Percentiles rank a stretch among this genome's conserved stretches.
Conservation (phyloP, 2,329 filamentous ascomycete species). For the Colletotrichum higginsianum region DNA sequence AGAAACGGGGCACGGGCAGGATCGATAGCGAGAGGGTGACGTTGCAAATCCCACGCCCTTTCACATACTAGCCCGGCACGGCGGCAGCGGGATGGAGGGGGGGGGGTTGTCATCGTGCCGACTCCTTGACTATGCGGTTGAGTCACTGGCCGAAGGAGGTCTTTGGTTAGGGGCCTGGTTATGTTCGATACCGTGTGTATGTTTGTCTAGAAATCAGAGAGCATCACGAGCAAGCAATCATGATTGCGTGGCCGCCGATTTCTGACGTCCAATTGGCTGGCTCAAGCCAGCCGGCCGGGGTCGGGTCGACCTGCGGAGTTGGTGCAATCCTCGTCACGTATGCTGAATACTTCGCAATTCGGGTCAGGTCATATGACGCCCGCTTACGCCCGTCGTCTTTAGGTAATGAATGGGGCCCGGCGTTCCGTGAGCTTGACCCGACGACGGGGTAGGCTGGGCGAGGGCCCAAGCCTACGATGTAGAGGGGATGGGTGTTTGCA, state of each 20-base stretch:
- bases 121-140: constrained; percentile 3
- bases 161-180: not conserved
- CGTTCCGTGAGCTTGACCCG: not conserved
- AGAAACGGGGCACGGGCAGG: constrained; percentile 17
- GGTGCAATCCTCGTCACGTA: constrained; percentile 20
- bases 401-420: constrained; percentile 22
- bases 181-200: not conserved
- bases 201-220: constrained; percentile 14
- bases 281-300: too few relatives aligned
- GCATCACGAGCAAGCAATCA: constrained; percentile 17
- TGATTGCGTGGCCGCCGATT: constrained; percentile 22
- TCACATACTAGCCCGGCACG: not conserved
- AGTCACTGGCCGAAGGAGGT: not conserved
- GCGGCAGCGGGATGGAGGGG: constrained; percentile 15
- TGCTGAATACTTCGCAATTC: constrained; percentile 5
- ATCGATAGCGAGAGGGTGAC: not conserved
- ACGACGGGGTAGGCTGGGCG: not conserved
- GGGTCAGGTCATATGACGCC: not conserved
- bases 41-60: not conserved
- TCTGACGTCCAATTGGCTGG: not conserved
- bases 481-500: not conserved
- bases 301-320: not conserved
- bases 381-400: not conserved
- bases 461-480: not conserved
- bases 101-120: constrained; percentile 3